Base-by-base conservation (phyloP, 2,329 filamentous ascomycete species). In the Biscogniauxia sp. region DNA sequence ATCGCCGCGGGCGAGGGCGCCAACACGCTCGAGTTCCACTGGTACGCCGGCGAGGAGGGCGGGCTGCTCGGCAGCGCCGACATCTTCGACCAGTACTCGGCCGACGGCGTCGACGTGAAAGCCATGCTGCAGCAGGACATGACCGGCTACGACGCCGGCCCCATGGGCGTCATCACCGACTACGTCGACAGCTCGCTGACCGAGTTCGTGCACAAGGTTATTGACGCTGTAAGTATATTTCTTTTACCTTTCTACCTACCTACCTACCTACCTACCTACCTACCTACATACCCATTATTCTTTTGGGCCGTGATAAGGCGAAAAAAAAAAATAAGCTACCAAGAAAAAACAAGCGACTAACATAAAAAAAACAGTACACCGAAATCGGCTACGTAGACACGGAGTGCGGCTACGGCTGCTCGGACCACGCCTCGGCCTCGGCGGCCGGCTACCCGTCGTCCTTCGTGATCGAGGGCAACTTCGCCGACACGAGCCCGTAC, bases 1-100 rank as follows among this genome's bases (percentile, higher is more conserved):
- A 82, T 93, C 58, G 77, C 84, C 4, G 78, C 81, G 19, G 89
- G 89, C 41, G 81, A 85, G 61, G 86, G 83, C 7, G 77, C 84
- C 63, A 93, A 94, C 74, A 92, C 90, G 0, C 76, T 95, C 61
- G 91, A 95, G 76, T 94, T 94, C 74, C 90, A 94, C 73, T 95
- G 90, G 90, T 94, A 93, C 75, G 88, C 87, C 3, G 91, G 90
- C 1, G 91, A 95, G 69, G 91, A 95, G 72, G 90, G 88, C 8
- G 91, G 91, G 15, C 79, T 95, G 51, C 83, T 94, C 0, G 91
- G 91, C 53, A 90, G 87, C 50, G 58, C 58, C 50, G 65, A 61
- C 5, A 59, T 67, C 11, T 61, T 58, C 9, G 83, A 85, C 68
- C 77, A 83, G 50, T 81, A 82, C 50, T 82, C 82, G 6, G 80